These are phyloP conservation scores for Boehmeria nivea DNA, from an alignment of 306 rosid species.

Conservation along the genomic window DNA sequence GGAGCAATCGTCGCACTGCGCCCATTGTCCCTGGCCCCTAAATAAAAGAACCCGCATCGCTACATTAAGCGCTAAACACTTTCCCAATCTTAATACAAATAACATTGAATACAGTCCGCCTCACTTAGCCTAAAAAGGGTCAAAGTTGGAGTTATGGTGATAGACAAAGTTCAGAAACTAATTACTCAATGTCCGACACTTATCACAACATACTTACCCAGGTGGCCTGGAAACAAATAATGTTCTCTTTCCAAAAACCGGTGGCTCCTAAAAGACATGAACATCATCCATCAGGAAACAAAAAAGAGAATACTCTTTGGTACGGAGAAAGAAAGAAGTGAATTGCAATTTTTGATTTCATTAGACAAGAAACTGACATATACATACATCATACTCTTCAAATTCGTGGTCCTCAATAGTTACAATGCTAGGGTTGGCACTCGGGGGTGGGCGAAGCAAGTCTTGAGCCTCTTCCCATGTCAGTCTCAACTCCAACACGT, in stretches of 20 bases:
- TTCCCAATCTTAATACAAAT: slow-evolving; percentile 6
- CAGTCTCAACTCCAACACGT: slow-evolving; percentile 73
- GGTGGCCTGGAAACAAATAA: slow-evolving; percentile 56
- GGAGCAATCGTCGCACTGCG: slow-evolving; percentile 87
- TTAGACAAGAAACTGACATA: not conserved
- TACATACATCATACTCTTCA: slow-evolving; percentile 84
- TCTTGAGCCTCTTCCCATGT: slow-evolving; percentile 99
- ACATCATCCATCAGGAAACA: slow-evolving; percentile 21
- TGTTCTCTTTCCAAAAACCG: slow-evolving; percentile 91
- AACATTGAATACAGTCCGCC: not conserved
- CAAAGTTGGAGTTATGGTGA: no score
- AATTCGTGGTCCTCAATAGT: slow-evolving; percentile 80
- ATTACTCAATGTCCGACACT: no score
- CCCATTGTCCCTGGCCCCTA: slow-evolving; percentile 90
- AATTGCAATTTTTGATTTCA: not conserved
- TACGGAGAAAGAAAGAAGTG: slow-evolving; percentile 5
- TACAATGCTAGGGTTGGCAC: slow-evolving; percentile 72
- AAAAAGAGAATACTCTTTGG: no score
- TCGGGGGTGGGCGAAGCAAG: slow-evolving; percentile 91
- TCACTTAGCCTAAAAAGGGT: no score
- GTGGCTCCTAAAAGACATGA: slow-evolving; percentile 67
- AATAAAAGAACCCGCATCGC: slow-evolving; percentile 8
- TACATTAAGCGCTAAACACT: slow-evolving; percentile 26
- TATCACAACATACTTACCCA: no score
- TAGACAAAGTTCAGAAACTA: no score